Base-by-base conservation (phyloP, 768 basidiomycete species). In the Tephrocybe sp. region DNA sequence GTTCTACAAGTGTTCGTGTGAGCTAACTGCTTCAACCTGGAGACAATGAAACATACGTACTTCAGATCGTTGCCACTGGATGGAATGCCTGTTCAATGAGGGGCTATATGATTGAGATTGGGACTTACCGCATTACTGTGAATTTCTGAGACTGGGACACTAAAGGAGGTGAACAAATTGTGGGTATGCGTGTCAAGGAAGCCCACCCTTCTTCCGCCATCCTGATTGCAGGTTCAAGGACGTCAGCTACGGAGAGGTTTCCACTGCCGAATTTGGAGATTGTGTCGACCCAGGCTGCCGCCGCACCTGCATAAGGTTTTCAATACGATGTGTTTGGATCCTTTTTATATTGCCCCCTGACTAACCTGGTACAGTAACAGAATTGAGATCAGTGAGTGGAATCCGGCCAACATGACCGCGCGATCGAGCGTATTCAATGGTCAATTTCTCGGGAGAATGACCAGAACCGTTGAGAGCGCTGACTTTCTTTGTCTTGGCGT, bases 391-490 rank as follows among this genome's bases (percentile, higher is more conserved):
- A 5, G 79, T 84, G 11, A 80, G 68, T 2, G 94, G 92, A 55
- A 99, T 94, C 32, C 77, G 66, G 2, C 85, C 85, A 0, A 71
- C 77, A 44, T 94, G 66, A 23, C 95, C 96, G 20, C 80, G 82
- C 45, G 74, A 69, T 11, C 83, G 81, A 34, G 82, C 69, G 66
- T 93, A 79, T 32, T 90, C 88, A 34, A 97, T 71, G 2, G 78
- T 83, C 20, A 99, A 72, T 46, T 84, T 89, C 47, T 81, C 75
- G 4, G 96, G 97, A 9, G 95, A 83, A 54, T 75, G 84, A 10
- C 97, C 96, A 0, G 94, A 96, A 10, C 94, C 97, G 57, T 99
- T 99, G 54, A 98, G 68, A 3, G 85, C 96, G 62, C 87, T 88
- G 48, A 98, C 87, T 5, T 75, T 75, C 70, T 90, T 92, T 4